phyloP scores from a whole-genome alignment of 495 filamentous ascomycete species.

The Penicillium lagena region DNA sequence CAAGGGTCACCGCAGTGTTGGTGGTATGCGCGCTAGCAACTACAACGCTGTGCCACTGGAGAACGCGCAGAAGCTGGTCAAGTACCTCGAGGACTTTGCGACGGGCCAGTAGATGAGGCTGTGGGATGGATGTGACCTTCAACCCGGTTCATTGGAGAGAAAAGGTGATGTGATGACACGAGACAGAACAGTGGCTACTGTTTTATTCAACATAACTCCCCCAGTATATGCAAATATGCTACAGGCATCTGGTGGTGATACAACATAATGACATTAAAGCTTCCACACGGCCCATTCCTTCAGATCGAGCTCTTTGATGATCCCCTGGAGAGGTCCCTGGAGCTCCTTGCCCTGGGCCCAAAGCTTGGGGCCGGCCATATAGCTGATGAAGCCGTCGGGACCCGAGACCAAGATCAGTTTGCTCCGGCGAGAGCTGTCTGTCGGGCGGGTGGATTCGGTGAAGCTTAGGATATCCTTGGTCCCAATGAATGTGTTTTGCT shows the following conservation, averaged over 20 bases:
- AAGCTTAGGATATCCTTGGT: slow-evolving; percentile 38
- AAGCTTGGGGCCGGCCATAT: slow-evolving; percentile 70
- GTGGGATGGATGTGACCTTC: slow-evolving; percentile 5
- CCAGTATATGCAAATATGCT: slow-evolving; percentile 14
- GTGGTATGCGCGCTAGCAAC: slow-evolving; percentile 46
- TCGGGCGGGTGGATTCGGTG: slow-evolving; percentile 15
- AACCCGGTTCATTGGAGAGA: slow-evolving; percentile 8
- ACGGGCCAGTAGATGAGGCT: slow-evolving; percentile 12
- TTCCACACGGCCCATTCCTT: slow-evolving; percentile 57
- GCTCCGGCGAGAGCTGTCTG: slow-evolving; percentile 19
- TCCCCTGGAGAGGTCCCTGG: slow-evolving; percentile 58
- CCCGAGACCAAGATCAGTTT: slow-evolving; percentile 77
- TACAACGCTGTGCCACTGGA: slow-evolving; percentile 59
- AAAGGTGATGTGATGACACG: slow-evolving; percentile 2
- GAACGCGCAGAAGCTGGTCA: slow-evolving; percentile 54
- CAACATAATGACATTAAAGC: slow-evolving; percentile 33
- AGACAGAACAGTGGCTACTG: slow-evolving; percentile 13
- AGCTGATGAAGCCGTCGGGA: slow-evolving; percentile 79
- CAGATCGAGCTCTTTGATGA: slow-evolving; percentile 47
- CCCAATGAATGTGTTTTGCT: slow-evolving; percentile 60
- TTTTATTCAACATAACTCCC: slow-evolving; percentile 23
- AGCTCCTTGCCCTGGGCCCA: slow-evolving; percentile 65
- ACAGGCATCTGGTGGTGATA: slow-evolving; percentile 4
- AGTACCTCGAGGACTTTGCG: slow-evolving; percentile 57
- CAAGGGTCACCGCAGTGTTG: slow-evolving; percentile 78